These are phyloP conservation scores for Penicillium brevicompactum DNA, from an alignment of 2,329 filamentous ascomycete species.

Conservation along the genomic window DNA sequence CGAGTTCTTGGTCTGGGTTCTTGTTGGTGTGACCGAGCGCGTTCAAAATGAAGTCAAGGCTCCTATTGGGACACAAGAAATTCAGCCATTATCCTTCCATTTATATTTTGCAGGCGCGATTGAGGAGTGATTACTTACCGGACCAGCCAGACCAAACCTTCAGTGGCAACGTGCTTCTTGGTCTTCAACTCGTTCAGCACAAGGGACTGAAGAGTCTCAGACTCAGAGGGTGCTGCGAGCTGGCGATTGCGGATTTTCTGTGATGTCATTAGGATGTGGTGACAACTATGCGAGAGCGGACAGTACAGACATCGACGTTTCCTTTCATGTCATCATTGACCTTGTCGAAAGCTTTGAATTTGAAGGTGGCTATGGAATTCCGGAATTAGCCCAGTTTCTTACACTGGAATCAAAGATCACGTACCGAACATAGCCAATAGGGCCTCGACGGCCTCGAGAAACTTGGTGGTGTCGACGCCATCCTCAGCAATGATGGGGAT, in stretches of 20 bases:
- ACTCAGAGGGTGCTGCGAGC: slow-evolving; percentile 74
- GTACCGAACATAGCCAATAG: slow-evolving; percentile 84
- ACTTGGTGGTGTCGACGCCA: slow-evolving; percentile 79
- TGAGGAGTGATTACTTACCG: slow-evolving; percentile 59
- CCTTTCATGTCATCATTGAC: slow-evolving; percentile 90
- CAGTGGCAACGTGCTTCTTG: slow-evolving; percentile 84
- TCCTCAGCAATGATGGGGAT: slow-evolving; percentile 77
- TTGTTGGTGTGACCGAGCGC: slow-evolving; percentile 76
- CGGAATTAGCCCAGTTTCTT: slow-evolving; percentile 11
- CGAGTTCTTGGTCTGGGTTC: slow-evolving; percentile 72
- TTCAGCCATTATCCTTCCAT: slow-evolving; percentile 2
- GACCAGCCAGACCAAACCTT: slow-evolving; percentile 87
- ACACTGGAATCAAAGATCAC: slow-evolving; percentile 16
- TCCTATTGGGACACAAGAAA: slow-evolving; percentile 54
- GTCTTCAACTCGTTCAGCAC: slow-evolving; percentile 83
- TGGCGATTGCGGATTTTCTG: slow-evolving; percentile 90
- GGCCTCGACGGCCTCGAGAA: slow-evolving; percentile 87
- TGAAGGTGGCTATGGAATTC: slow-evolving; percentile 55
- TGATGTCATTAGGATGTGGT: slow-evolving; percentile 11
- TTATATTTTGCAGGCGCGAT: neutral
- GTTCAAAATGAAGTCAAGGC: slow-evolving; percentile 89
- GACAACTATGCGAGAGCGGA: neutral
- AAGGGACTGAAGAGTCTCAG: slow-evolving; percentile 82
- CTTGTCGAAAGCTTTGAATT: slow-evolving; percentile 75
- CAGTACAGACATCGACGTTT: slow-evolving; percentile 76